phyloP scores from a whole-genome alignment of 139 green algal genomes.

The Asterochloris erici region DNA sequence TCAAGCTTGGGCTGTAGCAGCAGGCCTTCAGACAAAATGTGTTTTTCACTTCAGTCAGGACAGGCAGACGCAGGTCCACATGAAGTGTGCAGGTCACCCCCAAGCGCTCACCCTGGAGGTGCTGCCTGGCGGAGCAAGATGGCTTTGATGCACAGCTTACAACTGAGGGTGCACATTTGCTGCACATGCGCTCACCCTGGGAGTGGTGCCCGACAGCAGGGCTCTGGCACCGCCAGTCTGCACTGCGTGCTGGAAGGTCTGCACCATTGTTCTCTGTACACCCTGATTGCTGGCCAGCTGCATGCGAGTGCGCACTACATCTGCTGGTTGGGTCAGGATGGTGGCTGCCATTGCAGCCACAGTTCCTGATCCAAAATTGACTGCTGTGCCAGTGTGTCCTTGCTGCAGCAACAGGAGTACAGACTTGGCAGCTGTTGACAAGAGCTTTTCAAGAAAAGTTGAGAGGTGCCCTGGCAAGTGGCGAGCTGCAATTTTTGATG shows the following conservation, averaged over 20 bases:
- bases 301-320: conserved; percentile 81
- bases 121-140: not conserved
- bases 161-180: not conserved
- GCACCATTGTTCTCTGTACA: not conserved
- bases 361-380: conserved; percentile 71
- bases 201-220: conserved; percentile 6
- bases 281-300: conserved; percentile 49
- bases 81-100: not conserved
- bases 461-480: not conserved
- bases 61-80: no score
- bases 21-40: no score
- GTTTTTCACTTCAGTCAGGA: no score
- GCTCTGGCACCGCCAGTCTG: not conserved
- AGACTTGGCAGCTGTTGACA: not conserved
- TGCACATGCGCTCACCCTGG: conserved; percentile 39
- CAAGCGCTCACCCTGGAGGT: not conserved
- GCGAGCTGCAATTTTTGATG: no score
- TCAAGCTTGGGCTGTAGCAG: no score
- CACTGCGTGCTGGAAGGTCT: not conserved
- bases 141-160: no score
- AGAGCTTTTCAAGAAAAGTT: not conserved
- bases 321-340: conserved; percentile 80
- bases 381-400: conserved; percentile 15
- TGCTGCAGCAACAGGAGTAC: conserved; percentile 15
- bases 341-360: conserved; percentile 73